Base-by-base conservation (phyloP, 495 filamentous ascomycete genomes). In the Cryomyces minteri region DNA sequence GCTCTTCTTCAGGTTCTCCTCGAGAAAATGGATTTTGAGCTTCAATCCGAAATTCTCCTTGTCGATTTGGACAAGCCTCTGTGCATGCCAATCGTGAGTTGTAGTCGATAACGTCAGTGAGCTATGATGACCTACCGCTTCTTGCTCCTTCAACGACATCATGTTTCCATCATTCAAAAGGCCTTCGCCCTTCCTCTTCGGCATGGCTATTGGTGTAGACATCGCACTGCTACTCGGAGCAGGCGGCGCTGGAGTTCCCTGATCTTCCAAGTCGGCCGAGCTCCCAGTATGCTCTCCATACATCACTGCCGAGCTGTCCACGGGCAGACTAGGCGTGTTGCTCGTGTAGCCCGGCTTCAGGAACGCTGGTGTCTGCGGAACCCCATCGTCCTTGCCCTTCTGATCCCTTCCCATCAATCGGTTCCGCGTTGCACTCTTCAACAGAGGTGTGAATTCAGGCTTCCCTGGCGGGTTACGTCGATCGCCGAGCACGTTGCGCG, bases 11-110 rank as follows among this genome's bases (percentile, higher is more conserved):
- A 96, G 58, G 28, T 82, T 77, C 43, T 86, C 79, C 53, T 84
- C 78, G 51, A 86, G 68, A 55, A 84, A 84, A 57, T 85, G 79
- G 41, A 84, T 84, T 60, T 84, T 86, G 46, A 86, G 67, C 55
- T 86, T 86, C 31, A 86, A 63, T 6, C 75, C 75, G 49, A 86
- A 86, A 48, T 86, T 86, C 50, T 86, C 81, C 65, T 96, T 98
- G 59, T 96, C 85, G 49, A 96, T 86, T 55, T 80, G 82, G 61
- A 94, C 85, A 53, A 98, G 88, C 46, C 77, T 74, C 77, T 80
- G 46, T 18, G 9, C 48, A 29, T 18, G 10, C 10, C 1, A 25
- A 25, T 25, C 2, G 18, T 25, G 2, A 25, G 18, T 25, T 25
- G 2, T 25, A 25, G 18, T 25, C 2, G 2, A 25, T 25, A 44